Evolutionary conservation across 2,329 filamentous ascomycete species (phyloP), one percentile per base, ranked within the genome.

Genomic region (Trichophyton simii): DNA sequence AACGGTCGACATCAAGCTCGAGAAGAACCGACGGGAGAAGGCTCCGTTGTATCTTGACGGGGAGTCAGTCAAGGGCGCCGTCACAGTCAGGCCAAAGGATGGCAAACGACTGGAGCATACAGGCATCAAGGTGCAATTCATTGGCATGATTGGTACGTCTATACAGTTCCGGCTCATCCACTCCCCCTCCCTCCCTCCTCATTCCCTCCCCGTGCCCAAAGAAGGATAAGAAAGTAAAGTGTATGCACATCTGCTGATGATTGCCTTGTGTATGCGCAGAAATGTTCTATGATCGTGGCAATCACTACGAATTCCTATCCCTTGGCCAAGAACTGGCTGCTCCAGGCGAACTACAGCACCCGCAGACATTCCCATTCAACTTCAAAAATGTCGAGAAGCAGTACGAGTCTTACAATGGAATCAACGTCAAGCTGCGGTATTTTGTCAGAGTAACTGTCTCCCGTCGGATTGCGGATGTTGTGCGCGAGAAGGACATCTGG

Each of bases 301-400:
- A 96, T 75, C 94, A 97, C 79, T 96, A 99, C 81, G 94, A 99
- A 78, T 99, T 99, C 77, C 87, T 99, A 63, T 96, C 91, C 41
- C 84, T 97, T 31, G 92, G 94, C 69, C 95, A 97, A 77, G 94
- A 99, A 77, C 86, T 99, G 46, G 94, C 94, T 18, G 91, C 94
- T 18, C 94, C 94, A 1, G 94, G 94, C 75, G 94, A 99, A 79
- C 87, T 99, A 62, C 94, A 97, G 74, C 95, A 99, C 77, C 94
- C 94, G 50, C 94, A 99, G 79, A 96, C 91, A 57, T 96, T 96
- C 76, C 90, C 95, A 68, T 99, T 99, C 84, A 95, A 96, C 80
- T 99, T 99, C 84, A 97, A 97, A 77, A 99, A 97, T 76, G 91
- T 99, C 70, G 94, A 99, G 83, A 99, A 99, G 81, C 91, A 95